phyloP scores from a whole-genome alignment of 257 asterid species.

The Nicotiana tabacum region DNA sequence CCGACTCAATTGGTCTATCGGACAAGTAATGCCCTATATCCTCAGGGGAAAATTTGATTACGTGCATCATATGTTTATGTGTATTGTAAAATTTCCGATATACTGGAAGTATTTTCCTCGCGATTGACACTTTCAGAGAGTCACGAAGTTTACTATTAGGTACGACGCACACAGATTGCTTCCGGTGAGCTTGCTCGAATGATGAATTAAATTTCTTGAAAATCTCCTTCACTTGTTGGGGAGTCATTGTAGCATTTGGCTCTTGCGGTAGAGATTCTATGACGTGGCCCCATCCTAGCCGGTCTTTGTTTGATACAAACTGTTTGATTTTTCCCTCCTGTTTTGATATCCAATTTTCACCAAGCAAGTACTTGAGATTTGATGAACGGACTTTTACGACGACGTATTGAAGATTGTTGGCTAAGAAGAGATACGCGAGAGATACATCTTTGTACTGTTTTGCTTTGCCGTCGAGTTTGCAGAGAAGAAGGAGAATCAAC shows the following conservation, averaged over 20 bases:
- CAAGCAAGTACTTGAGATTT: conserved; percentile 59
- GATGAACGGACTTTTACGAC: conserved; percentile 55
- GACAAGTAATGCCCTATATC: conserved; percentile 57
- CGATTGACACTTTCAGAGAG: conserved; percentile 41
- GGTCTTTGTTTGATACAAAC: conserved; percentile 47
- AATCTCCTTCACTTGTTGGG: conserved; percentile 39
- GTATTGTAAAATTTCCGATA: conserved; percentile 54
- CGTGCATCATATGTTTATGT: conserved; percentile 19
- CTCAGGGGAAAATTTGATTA: conserved; percentile 67
- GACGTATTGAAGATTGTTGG: conserved; percentile 67
- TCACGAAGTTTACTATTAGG: conserved; percentile 60
- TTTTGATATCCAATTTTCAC: conserved; percentile 62
- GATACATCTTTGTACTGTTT: conserved; percentile 60
- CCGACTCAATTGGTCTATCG: conserved; percentile 35
- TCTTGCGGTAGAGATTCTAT: conserved; percentile 43
- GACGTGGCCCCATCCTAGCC: conserved; percentile 77
- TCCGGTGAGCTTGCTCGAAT: conserved; percentile 60
- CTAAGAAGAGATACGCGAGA: conserved; percentile 59
- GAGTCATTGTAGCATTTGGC: conserved; percentile 26
- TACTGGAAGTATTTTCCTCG: conserved; percentile 36
- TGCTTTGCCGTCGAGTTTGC: conserved; percentile 68
- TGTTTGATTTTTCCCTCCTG: conserved; percentile 54
- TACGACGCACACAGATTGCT: conserved; percentile 52
- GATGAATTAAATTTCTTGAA: conserved; percentile 55
- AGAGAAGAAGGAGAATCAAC: conserved; percentile 56